Evolutionary conservation across 202 grass and related monocot genomes (phyloP).

Genomic region (Cymbopogon flexuosus): DNA sequence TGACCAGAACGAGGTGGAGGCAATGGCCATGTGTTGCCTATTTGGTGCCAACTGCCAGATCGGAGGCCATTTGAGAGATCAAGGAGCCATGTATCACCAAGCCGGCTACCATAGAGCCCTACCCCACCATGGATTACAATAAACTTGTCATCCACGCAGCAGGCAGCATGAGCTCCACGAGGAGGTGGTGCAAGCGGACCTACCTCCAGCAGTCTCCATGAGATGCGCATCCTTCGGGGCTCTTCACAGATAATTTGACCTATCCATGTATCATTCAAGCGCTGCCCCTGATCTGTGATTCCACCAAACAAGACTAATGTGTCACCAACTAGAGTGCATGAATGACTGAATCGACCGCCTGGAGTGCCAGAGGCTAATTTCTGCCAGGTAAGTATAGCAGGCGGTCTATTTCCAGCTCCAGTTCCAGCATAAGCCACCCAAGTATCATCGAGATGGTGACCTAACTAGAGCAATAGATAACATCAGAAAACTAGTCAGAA

Average conservation of each 20-base stretch:
- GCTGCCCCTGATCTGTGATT: conserved; percentile 71
- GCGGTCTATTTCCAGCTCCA: conserved; percentile 49
- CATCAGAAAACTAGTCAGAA: conserved; percentile 33
- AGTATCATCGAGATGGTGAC: conserved; percentile 92
- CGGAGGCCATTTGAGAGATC: conserved; percentile 59
- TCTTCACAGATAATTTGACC: conserved; percentile 62
- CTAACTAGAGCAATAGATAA: conserved; percentile 55
- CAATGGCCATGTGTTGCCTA: conserved; percentile 40
- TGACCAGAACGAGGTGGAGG: conserved; percentile 79
- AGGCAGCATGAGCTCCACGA: conserved; percentile 88
- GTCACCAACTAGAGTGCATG: conserved; percentile 54
- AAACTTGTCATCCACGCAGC: conserved; percentile 56
- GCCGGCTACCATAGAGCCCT: conserved; percentile 55
- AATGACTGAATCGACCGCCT: conserved; percentile 86
- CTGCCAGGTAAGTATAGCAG: conserved; percentile 56
- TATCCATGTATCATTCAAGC: conserved; percentile 86
- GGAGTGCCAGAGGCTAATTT: conserved; percentile 73
- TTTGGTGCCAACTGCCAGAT: conserved; percentile 67
- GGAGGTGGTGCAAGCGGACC: conserved; percentile 51
- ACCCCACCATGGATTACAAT: conserved; percentile 84
- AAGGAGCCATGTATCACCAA: conserved; percentile 89
- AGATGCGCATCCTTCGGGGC: conserved; percentile 47
- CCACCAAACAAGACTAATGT: conserved; percentile 82
- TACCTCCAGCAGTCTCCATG: conserved; percentile 74
- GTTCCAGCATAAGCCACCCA: conserved; percentile 88